These are phyloP conservation scores for Pseudopyricularia cyperi DNA, from an alignment of 2,329 filamentous ascomycete species.

Conservation along the genomic window DNA sequence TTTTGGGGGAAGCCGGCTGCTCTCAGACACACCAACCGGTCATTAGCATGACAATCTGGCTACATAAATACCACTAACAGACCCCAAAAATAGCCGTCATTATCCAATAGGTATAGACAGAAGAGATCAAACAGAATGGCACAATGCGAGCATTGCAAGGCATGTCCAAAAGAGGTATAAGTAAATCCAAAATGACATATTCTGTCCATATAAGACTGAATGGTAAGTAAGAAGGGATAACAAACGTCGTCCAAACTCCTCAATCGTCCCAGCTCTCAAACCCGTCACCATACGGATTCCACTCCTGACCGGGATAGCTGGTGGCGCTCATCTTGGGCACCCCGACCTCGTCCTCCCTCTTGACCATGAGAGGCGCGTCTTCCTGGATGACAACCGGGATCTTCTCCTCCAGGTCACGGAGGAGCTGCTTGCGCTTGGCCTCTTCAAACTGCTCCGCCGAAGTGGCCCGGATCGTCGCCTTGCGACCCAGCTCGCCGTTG, in stretches of 20 bases:
- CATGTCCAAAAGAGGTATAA: too few species aligned
- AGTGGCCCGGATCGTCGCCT: constrained; percentile 14
- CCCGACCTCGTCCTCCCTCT: constrained; percentile 25
- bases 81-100: too few species aligned
- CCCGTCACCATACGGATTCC: constrained; percentile 39
- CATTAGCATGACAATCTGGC: too few species aligned
- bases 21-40: too few species aligned
- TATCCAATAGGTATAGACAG: too few species aligned
- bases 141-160: too few species aligned
- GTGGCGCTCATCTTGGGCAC: constrained; percentile 50
- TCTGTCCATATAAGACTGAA: not conserved
- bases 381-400: constrained; percentile 26
- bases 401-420: constrained; percentile 38
- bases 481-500: constrained; percentile 9
- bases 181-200: too few species aligned
- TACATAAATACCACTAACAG: too few species aligned
- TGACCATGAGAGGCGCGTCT: constrained; percentile 8
- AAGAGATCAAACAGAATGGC: too few species aligned
- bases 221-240: not conserved
- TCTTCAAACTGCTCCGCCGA: constrained; percentile 24
- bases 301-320: constrained; percentile 59
- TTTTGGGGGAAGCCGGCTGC: too few species aligned
- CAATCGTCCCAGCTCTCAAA: constrained; percentile 15
- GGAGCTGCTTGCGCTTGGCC: constrained; percentile 28
- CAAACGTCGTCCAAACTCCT: not conserved